Evolutionary conservation across 768 basidiomycete genomes (phyloP), one percentile per base, ranked within the genome.

Genomic region (Auricularia sp.): DNA sequence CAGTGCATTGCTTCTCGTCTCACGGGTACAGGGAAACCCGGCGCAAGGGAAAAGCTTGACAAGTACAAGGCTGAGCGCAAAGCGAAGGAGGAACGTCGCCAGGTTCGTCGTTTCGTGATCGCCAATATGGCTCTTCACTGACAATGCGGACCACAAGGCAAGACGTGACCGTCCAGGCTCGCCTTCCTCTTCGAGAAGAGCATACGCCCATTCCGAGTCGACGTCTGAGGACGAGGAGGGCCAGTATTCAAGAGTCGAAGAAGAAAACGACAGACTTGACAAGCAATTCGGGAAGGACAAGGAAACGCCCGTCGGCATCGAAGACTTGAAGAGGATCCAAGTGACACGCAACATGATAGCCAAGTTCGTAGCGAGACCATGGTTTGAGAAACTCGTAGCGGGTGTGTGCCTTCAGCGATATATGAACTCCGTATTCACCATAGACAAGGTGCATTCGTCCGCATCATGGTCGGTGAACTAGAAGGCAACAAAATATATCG

Each of bases 21-120:
- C 16, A 69, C 61, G 65, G 14, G 29, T 45, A 33, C 69, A 91
- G 91, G 92, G 35, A 88, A 89, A 75, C 89, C 92, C 71, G 81
- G 85, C 2, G 78, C 78, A 5, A 82, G 88, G 61, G 90, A 82
- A 63, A 90, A 87, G 71, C 80, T 94, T 8, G 89, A 89, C 66
- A 94, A 94, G 73, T 80, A 97, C 34, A 95, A 90, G 76, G 91
- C 89, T 4, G 88, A 81, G 70, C 83, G 95, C 42, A 90, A 88
- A 70, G 93, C 92, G 8, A 95, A 94, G 76, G 92, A 88, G 68
- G 92, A 95, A 74, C 88, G 89, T 75, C 89, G 87, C 73, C 83
- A 87, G 66, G 94, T 94, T 74, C 68, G 85, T 74, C 61, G 24
- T 29, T 29, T 29, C 29, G 29, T 29, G 29, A 29, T 29, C 16